Evolutionary conservation across 495 filamentous ascomycete genomes (phyloP).

Genomic region (Talaromyces borbonicus): DNA sequence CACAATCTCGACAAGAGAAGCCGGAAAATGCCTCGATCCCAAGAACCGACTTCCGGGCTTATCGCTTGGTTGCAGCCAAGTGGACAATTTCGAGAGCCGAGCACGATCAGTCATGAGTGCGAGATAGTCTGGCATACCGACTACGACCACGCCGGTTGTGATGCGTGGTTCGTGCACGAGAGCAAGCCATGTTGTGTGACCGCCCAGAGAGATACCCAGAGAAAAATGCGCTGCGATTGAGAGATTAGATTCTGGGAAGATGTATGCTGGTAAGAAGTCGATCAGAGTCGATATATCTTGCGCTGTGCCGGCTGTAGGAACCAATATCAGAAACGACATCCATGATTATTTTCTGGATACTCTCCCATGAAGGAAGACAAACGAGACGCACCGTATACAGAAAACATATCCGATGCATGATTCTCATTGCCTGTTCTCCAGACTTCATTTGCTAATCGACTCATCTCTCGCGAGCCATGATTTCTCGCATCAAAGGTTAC

Average conservation of each 20-base stretch:
- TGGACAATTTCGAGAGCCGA: constrained; percentile 54
- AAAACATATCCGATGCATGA: constrained; percentile 88
- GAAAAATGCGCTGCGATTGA: constrained; percentile 62
- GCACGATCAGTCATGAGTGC: constrained; percentile 73
- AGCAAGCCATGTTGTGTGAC: constrained; percentile 78
- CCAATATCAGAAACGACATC: background rate
- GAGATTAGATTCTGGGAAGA: constrained; percentile 46
- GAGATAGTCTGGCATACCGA: constrained; percentile 85
- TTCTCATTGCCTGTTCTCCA: constrained; percentile 73
- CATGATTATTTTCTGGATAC: background rate
- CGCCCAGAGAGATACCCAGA: constrained; percentile 76
- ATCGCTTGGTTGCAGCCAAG: constrained; percentile 39
- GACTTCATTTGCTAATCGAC: constrained; percentile 50
- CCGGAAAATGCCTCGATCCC: constrained; percentile 67
- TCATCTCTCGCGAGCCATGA: constrained; percentile 64
- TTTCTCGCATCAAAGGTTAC: constrained; percentile 85
- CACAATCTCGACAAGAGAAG: constrained; percentile 50
- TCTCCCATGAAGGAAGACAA: constrained; percentile 5
- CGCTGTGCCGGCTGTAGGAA: constrained; percentile 54
- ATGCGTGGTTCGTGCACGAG: constrained; percentile 71
- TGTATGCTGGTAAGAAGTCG: constrained; percentile 62
- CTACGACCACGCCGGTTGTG: constrained; percentile 62
- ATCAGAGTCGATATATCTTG: constrained; percentile 62
- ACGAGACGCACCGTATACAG: constrained; percentile 42
- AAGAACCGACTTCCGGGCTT: constrained; percentile 56